Conservation (phyloP, 129 eudicot species). For the Oenanthe sinensis region DNA sequence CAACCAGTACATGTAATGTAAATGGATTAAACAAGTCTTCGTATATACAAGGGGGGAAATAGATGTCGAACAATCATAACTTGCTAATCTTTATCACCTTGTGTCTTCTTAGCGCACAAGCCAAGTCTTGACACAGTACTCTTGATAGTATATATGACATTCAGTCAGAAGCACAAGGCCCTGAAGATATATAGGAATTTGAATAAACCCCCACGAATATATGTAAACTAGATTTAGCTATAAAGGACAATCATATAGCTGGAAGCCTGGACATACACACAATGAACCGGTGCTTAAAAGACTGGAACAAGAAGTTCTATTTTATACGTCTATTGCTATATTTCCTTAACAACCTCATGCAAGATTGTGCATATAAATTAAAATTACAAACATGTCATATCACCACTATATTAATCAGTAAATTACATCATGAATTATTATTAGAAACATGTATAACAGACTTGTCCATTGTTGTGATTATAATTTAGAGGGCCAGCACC, state of each 20-base stretch:
- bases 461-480: not conserved
- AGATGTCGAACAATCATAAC: not conserved
- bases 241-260: not conserved
- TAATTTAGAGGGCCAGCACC: constrained; percentile 13
- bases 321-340: not conserved
- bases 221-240: not conserved
- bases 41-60: not conserved
- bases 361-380: not conserved
- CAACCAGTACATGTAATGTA: not conserved
- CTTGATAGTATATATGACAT: not conserved
- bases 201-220: not conserved
- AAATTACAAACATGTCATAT: not conserved
- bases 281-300: not conserved
- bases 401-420: not conserved
- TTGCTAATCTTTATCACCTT: not conserved
- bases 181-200: not conserved
- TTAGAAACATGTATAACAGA: not conserved
- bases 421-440: not conserved
- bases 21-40: not conserved
- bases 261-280: not conserved
- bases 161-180: not conserved
- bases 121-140: not conserved
- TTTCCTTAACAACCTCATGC: not conserved
- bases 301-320: too few relatives aligned
- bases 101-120: not conserved